Conservation (phyloP, 495 filamentous ascomycete genomes). For the Podospora didyma region DNA sequence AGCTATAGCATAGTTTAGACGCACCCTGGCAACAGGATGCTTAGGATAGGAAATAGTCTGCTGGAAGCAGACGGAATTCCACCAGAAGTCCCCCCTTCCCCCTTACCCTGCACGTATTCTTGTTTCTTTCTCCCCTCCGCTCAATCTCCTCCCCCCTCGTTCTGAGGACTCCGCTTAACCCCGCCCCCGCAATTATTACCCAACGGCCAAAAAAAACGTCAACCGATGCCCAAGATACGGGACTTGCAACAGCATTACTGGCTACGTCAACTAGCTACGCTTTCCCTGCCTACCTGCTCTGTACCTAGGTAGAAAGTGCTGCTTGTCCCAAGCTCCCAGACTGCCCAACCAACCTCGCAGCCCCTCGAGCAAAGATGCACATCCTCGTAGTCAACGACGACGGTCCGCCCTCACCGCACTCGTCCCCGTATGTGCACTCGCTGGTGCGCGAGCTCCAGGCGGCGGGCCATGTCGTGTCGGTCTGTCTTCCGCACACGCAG, state of each 20-base stretch:
- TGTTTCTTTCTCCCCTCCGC: no score
- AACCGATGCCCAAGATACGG: slow-evolving; percentile 15
- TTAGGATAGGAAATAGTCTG: no score
- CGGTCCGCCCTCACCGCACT: slow-evolving; percentile 85
- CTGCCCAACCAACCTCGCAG: no score
- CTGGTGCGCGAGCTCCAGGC: slow-evolving; percentile 73
- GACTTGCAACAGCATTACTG: background rate
- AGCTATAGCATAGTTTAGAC: background rate
- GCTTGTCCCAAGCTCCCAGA: background rate
- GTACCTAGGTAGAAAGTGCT: no score
- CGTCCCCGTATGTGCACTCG: slow-evolving; percentile 89
- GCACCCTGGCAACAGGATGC: no score
- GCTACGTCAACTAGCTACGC: background rate
- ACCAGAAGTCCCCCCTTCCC: no score
- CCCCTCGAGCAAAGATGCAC: slow-evolving; percentile 30
- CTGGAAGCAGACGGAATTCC: no score
- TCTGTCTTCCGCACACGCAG: slow-evolving; percentile 85
- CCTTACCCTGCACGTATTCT: no score
- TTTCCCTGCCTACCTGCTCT: no score
- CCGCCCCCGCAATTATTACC: background rate
- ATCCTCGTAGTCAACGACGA: slow-evolving; percentile 74
- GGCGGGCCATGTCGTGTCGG: slow-evolving; percentile 78
- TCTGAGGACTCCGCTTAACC: background rate
- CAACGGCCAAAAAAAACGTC: slow-evolving; percentile 6
- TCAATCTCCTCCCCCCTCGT: no score